phyloP scores from a whole-genome alignment of 805 yeast species.

The Pichia rugopelliculosa region DNA sequence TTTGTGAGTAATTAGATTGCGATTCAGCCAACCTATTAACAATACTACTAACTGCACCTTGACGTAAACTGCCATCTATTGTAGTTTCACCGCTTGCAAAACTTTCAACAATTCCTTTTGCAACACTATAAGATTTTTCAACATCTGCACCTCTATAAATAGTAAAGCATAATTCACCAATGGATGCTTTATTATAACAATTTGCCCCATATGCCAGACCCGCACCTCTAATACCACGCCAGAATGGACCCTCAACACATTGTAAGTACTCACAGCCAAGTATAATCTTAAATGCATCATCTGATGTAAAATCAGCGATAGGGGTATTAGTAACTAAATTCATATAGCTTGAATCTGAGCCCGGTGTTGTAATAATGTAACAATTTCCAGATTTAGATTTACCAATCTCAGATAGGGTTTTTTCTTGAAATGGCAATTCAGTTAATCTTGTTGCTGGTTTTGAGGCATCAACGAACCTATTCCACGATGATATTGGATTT shows the following conservation, averaged over 20 bases:
- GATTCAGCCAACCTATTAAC: slow-evolving; percentile 63
- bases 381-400: slow-evolving; percentile 45
- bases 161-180: slow-evolving; percentile 57
- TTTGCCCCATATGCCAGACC: slow-evolving; percentile 90
- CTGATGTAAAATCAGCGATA: slow-evolving; percentile 36
- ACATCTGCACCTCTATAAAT: slow-evolving; percentile 84
- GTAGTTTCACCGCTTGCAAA: slow-evolving; percentile 45
- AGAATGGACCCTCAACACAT: slow-evolving; percentile 92
- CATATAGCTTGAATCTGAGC: slow-evolving; percentile 75
- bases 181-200: slow-evolving; percentile 50
- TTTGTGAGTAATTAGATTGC: slow-evolving; percentile 56
- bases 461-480: slow-evolving; percentile 23
- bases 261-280: slow-evolving; percentile 71
- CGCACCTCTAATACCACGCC: slow-evolving; percentile 92
- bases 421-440: slow-evolving; percentile 45
- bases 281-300: slow-evolving; percentile 62
- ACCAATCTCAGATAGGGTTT: slow-evolving; percentile 53
- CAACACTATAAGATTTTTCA: slow-evolving; percentile 49
- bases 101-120: slow-evolving; percentile 55
- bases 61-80: slow-evolving; percentile 54
- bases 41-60: slow-evolving; percentile 69
- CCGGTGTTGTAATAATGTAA: slow-evolving; percentile 63
- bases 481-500: slow-evolving; percentile 58
- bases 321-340: slow-evolving; percentile 55
- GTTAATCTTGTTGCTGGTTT: neutral